These are phyloP conservation scores for Umbilicaria muhlenbergii DNA, from an alignment of 495 filamentous ascomycete genomes.

Conservation along the genomic window DNA sequence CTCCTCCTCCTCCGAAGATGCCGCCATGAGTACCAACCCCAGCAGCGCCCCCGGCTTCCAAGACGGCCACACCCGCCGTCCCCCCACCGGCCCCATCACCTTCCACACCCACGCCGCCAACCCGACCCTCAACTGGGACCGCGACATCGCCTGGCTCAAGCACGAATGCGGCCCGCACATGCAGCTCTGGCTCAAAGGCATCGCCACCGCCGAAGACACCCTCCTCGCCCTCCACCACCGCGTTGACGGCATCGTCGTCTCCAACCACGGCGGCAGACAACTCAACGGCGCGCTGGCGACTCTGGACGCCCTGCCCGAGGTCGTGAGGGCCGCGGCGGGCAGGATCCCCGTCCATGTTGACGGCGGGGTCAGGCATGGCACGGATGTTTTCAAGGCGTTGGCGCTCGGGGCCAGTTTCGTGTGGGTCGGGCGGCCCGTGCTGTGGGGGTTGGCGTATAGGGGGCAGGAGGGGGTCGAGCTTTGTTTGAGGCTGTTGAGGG, in stretches of 20 bases:
- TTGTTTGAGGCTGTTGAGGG: conserved; percentile 19
- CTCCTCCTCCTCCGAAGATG: no score
- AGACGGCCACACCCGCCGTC: conserved; percentile 13
- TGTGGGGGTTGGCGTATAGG: conserved; percentile 39
- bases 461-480: conserved; percentile 18
- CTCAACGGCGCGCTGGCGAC: conserved; percentile 20
- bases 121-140: conserved; percentile 21
- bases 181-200: conserved; percentile 18
- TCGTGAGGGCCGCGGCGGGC: conserved; percentile 19
- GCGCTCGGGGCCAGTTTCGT: conserved; percentile 26
- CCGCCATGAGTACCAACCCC: conserved; percentile 1
- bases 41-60: conserved; percentile 10
- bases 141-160: conserved; percentile 20
- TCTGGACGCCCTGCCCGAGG: conserved; percentile 16
- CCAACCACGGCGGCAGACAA: conserved; percentile 35
- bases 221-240: conserved; percentile 18
- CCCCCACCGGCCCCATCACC: conserved; percentile 17
- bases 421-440: conserved; percentile 33
- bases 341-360: conserved; percentile 23
- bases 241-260: conserved; percentile 22
- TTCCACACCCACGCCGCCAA: conserved; percentile 22
- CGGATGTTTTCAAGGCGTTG: conserved; percentile 31
- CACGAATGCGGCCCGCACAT: conserved; percentile 17
- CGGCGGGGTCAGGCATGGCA: conserved; percentile 22
- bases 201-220: conserved; percentile 25